Conservation (phyloP, 1,284 basidiomycete species). For the Marasmius oreades region DNA sequence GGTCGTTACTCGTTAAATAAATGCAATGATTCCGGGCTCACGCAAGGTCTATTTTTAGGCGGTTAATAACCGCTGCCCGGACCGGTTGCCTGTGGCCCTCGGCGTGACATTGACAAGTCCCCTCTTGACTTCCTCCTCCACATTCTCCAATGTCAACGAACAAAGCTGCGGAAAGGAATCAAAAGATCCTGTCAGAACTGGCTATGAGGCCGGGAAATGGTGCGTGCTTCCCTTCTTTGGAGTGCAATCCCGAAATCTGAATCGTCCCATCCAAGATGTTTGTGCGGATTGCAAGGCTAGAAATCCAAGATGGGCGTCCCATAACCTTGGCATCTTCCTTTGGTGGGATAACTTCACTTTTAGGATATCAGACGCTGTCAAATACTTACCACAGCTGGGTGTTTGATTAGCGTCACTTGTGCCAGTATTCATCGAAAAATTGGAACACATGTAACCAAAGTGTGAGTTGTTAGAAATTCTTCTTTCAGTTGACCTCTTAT, state of each 20-base stretch:
- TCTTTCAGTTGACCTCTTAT: background rate
- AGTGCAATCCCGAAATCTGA: slow-evolving; percentile 1
- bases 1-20: too few relatives aligned
- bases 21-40: too few relatives aligned
- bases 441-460: slow-evolving; percentile 82
- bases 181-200: slow-evolving; percentile 64
- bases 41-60: too few relatives aligned
- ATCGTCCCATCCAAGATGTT: slow-evolving; percentile 43
- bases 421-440: slow-evolving; percentile 88
- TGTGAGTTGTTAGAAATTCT: slow-evolving; percentile 54
- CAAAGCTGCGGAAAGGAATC: slow-evolving; percentile 59
- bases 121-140: too few relatives aligned
- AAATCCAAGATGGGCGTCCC: slow-evolving; percentile 78
- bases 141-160: slow-evolving; percentile 22
- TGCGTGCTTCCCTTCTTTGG: slow-evolving; percentile 26
- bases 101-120: too few relatives aligned
- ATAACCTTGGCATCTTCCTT: slow-evolving; percentile 79
- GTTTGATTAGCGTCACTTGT: slow-evolving; percentile 61
- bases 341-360: slow-evolving; percentile 45
- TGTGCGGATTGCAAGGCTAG: slow-evolving; percentile 84
- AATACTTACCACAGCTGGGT: background rate
- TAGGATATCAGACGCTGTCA: background rate
- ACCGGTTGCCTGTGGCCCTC: too few relatives aligned
- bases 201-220: slow-evolving; percentile 73
- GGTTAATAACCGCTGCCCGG: too few relatives aligned